phyloP scores from a whole-genome alignment of 495 filamentous ascomycete species.

The Aspergillus campestris region DNA sequence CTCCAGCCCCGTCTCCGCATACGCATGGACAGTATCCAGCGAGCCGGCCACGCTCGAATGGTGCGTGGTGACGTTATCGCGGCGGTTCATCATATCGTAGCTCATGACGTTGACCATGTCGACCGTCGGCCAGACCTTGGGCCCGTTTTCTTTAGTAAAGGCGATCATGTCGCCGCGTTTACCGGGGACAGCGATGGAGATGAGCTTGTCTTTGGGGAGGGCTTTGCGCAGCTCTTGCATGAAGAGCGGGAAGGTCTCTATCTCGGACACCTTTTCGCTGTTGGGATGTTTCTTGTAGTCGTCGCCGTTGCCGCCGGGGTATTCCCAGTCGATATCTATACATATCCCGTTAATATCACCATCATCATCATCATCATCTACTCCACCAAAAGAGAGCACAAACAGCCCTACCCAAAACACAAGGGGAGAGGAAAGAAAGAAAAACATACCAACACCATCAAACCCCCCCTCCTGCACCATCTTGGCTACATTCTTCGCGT shows the following conservation, averaged over 20 bases:
- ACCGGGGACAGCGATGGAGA: conserved; percentile 66
- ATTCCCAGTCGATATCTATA: conserved; percentile 80
- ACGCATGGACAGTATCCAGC: conserved; percentile 48
- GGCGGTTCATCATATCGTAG: conserved; percentile 72
- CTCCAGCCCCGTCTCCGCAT: conserved; percentile 48
- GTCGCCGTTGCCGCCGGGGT: conserved; percentile 69
- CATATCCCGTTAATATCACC: too few relatives aligned
- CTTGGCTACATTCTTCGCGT: conserved; percentile 54
- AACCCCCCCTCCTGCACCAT: conserved; percentile 56
- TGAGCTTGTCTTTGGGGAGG: conserved; percentile 50
- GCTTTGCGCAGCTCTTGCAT: conserved; percentile 50
- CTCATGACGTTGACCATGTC: conserved; percentile 76
- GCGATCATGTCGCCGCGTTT: conserved; percentile 63
- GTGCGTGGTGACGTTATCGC: conserved; percentile 59
- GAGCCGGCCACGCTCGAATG: conserved; percentile 52
- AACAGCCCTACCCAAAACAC: too few relatives aligned
- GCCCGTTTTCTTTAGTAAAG: conserved; percentile 54
- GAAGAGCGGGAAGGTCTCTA: conserved; percentile 55
- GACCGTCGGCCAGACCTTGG: conserved; percentile 52
- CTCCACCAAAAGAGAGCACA: too few relatives aligned
- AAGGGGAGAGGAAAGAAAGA: neutral
- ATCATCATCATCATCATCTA: too few relatives aligned
- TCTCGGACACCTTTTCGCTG: conserved; percentile 49
- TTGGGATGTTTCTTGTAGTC: conserved; percentile 68
- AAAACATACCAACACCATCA: conserved; percentile 43